Conservation (phyloP, 768 basidiomycete species). For the Trametes villosa region DNA sequence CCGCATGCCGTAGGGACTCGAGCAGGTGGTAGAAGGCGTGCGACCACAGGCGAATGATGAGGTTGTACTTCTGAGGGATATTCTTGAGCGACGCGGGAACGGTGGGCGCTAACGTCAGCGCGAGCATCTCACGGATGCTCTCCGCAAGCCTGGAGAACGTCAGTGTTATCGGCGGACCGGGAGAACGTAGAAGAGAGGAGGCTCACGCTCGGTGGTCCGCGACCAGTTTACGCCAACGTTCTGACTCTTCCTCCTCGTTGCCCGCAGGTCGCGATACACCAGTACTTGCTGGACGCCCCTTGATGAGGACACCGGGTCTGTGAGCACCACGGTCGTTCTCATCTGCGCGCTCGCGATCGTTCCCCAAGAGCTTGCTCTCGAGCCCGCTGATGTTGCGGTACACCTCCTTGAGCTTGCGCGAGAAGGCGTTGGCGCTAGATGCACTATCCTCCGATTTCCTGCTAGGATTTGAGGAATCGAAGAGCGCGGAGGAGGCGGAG, state of each 20-base stretch:
- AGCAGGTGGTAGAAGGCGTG: constrained; percentile 89
- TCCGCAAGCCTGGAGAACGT: constrained; percentile 77
- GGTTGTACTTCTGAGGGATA: constrained; percentile 94
- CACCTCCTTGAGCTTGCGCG: constrained; percentile 75
- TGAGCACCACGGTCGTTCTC: constrained; percentile 35
- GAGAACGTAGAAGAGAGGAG: constrained; percentile 5
- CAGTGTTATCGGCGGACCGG: constrained; percentile 1
- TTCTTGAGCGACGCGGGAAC: constrained; percentile 88
- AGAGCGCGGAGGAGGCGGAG: constrained; percentile 70
- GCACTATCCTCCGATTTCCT: constrained; percentile 45
- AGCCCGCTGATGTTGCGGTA: constrained; percentile 83
- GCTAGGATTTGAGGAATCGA: constrained; percentile 59
- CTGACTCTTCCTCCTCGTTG: constrained; percentile 64
- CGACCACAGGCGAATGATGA: constrained; percentile 92
- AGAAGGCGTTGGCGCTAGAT: constrained; percentile 64
- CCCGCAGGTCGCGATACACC: constrained; percentile 30
- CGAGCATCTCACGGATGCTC: constrained; percentile 85
- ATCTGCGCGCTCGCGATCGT: constrained; percentile 44
- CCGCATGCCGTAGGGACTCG: constrained; percentile 83
- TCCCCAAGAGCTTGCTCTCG: constrained; percentile 67
- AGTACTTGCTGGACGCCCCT: constrained; percentile 36
- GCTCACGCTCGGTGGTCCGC: constrained; percentile 84
- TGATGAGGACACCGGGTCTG: constrained; percentile 48
- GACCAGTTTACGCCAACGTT: constrained; percentile 76
- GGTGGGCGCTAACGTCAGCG: constrained; percentile 81